Evolutionary conservation across 2,329 filamentous ascomycete species (phyloP), one percentile per base, ranked within the genome.

Genomic region (Paracoccidioides lutzii): DNA sequence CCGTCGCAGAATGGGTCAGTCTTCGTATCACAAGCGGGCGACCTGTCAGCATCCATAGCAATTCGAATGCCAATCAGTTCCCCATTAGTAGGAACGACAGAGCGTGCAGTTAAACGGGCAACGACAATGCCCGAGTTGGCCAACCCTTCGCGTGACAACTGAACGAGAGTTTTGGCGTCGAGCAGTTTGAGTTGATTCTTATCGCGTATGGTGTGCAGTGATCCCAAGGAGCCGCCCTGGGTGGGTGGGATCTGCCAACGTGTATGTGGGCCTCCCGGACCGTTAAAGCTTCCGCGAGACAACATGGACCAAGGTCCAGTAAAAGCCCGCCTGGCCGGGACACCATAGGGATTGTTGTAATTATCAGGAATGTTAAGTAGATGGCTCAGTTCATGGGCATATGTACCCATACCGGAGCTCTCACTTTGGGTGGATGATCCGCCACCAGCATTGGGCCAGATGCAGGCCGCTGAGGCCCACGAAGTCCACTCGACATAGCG

Each of bases 271-370:
- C 59, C 59, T 37, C 59, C 59, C 5, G 59, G 59, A 7, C 59
- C 59, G 30, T 60, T 60, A 49, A 60, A 60, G 35, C 55, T 58
- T 10, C 59, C 59, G 10, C 59, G 59, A 49, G 58, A 60, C 56
- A 60, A 50, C 59, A 60, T 60, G 15, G 59, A 60, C 59, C 59
- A 60, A 30, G 58, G 59, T 4, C 59, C 59, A 30, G 59, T 59
- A 45, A 28, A 58, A 5, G 59, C 33, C n/a, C 59, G 57, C 33
- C 52, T 56, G 4, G 52, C 40, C 7, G 59, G 59, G 0, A 45
- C 42, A 14, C 58, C 58, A 28, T 58, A 60, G 37, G 59, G 59
- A 44, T 59, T 60, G 51, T 60, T 60, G 54, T 59, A 60, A 53
- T 60, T 60, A 43, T 60, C 59, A 15, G 55, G 55, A 44, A 60